Percentiles rank a stretch among this genome's conserved stretches.
These are phyloP conservation scores for Penicillium argentinense DNA, from an alignment of 495 filamentous ascomycete genomes.

Conservation along the genomic window DNA sequence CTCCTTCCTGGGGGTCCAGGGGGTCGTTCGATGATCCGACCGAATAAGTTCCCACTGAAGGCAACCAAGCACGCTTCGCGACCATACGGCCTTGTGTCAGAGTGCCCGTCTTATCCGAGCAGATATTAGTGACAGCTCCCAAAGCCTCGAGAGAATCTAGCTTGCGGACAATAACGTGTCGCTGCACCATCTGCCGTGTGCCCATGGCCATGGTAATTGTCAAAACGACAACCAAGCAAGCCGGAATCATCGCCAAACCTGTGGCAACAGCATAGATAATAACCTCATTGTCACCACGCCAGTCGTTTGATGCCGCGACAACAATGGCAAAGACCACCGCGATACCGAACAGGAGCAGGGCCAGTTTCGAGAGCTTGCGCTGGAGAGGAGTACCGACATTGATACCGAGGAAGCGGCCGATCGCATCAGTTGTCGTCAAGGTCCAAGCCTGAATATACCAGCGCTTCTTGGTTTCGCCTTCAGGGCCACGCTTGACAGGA, in stretches of 20 bases:
- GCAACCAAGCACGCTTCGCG: slow-evolving; percentile 78
- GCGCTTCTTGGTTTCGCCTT: slow-evolving; percentile 59
- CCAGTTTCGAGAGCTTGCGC: slow-evolving; percentile 68
- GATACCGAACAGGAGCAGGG: slow-evolving; percentile 66
- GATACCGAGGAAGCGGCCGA: slow-evolving; percentile 69
- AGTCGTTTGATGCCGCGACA: slow-evolving; percentile 62
- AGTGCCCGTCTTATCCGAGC: slow-evolving; percentile 72
- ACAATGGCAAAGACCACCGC: slow-evolving; percentile 69
- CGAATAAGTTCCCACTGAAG: slow-evolving; percentile 59
- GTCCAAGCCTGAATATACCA: slow-evolving; percentile 70
- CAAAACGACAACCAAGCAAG: slow-evolving; percentile 72
- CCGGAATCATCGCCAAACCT: slow-evolving; percentile 69
- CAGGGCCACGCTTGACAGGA: slow-evolving; percentile 55
- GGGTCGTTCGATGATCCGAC: slow-evolving; percentile 56
- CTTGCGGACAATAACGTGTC: slow-evolving; percentile 68
- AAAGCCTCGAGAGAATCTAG: slow-evolving; percentile 66
- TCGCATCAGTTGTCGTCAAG: slow-evolving; percentile 61
- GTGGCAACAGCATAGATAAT: slow-evolving; percentile 74
- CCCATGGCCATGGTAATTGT: slow-evolving; percentile 76
- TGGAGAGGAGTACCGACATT: slow-evolving; percentile 70
- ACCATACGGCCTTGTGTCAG: slow-evolving; percentile 78
- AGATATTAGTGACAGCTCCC: slow-evolving; percentile 69
- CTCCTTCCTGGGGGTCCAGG: slow-evolving; percentile 54
- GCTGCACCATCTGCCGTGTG: slow-evolving; percentile 68
- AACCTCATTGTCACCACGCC: slow-evolving; percentile 58